Evolutionary conservation across 2,329 filamentous ascomycete species (phyloP).

Genomic region (Aplosporella prunicola): DNA sequence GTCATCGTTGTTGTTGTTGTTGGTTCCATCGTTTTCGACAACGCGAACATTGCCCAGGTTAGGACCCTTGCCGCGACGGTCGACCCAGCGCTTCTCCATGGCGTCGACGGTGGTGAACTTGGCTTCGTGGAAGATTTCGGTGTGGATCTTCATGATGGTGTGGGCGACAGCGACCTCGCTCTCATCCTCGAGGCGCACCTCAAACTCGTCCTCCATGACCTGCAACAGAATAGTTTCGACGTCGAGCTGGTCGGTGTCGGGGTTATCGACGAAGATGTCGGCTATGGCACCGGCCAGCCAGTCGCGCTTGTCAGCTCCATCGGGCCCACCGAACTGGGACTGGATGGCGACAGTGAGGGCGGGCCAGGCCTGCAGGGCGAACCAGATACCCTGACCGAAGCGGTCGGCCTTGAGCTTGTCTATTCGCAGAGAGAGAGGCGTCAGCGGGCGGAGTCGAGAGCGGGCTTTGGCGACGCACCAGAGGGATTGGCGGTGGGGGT

Average conservation of each 20-base stretch:
- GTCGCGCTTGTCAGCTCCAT: slow-evolving; percentile 79
- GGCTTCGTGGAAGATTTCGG: slow-evolving; percentile 51
- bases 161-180: slow-evolving; percentile 65
- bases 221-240: slow-evolving; percentile 78
- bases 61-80: slow-evolving; percentile 46
- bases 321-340: slow-evolving; percentile 79
- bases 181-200: slow-evolving; percentile 85
- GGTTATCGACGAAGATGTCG: slow-evolving; percentile 57
- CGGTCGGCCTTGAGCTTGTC: slow-evolving; percentile 13
- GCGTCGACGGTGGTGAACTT: slow-evolving; percentile 55
- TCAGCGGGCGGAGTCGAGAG: slow-evolving; percentile 6
- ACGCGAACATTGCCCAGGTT: slow-evolving; percentile 39
- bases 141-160: slow-evolving; percentile 59
- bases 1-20: slow-evolving; percentile 33
- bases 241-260: slow-evolving; percentile 63
- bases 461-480: no score
- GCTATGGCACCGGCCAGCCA: slow-evolving; percentile 87
- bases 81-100: slow-evolving; percentile 55
- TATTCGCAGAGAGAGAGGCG: no score
- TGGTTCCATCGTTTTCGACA: slow-evolving; percentile 49
- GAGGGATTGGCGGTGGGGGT: no score
- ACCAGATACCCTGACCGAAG: slow-evolving; percentile 78
- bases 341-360: slow-evolving; percentile 79
- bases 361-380: slow-evolving; percentile 78
- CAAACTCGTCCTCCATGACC: slow-evolving; percentile 93